Conservation (phyloP, 2,329 filamentous ascomycete species). For the Onygenales sp. region DNA sequence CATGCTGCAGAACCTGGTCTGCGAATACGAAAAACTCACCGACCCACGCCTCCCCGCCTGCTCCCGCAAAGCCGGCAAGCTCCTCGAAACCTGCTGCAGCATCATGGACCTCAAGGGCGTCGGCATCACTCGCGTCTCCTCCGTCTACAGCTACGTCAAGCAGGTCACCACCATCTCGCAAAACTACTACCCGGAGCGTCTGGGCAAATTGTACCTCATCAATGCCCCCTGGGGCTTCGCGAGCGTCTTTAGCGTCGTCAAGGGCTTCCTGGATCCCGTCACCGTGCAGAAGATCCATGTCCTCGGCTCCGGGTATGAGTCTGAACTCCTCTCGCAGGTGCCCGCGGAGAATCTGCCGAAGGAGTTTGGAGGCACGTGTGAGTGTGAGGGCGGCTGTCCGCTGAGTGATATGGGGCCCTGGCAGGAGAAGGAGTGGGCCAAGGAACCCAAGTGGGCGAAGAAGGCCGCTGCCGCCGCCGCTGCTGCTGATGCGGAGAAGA, state of each 20-base stretch:
- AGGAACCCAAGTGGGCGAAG: conserved; percentile 34
- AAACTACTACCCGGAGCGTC: conserved; percentile 97
- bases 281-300: conserved; percentile 95
- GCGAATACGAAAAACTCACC: conserved; percentile 93
- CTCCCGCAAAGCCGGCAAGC: conserved; percentile 78
- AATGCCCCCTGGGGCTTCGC: conserved; percentile 96
- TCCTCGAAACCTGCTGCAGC: conserved; percentile 96
- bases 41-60: conserved; percentile 91
- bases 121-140: conserved; percentile 66
- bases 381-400: conserved; percentile 72
- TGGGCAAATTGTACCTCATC: conserved; percentile 94
- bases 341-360: conserved; percentile 83
- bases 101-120: conserved; percentile 98
- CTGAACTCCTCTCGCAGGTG: conserved; percentile 74
- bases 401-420: conserved; percentile 88
- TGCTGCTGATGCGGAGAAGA: conserved; percentile 4
- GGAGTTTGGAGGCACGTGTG: conserved; percentile 73
- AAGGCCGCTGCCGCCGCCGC: not conserved
- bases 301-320: conserved; percentile 70
- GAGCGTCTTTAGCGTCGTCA: conserved; percentile 73
- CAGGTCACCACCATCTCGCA: conserved; percentile 83
- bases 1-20: conserved; percentile 92
- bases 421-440: conserved; percentile 43
- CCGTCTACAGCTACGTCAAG: conserved; percentile 81
- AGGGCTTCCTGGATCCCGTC: conserved; percentile 91